Evolutionary conservation across 2,329 filamentous ascomycete species (phyloP).

Genomic region (Chalaropsis thielavioides): DNA sequence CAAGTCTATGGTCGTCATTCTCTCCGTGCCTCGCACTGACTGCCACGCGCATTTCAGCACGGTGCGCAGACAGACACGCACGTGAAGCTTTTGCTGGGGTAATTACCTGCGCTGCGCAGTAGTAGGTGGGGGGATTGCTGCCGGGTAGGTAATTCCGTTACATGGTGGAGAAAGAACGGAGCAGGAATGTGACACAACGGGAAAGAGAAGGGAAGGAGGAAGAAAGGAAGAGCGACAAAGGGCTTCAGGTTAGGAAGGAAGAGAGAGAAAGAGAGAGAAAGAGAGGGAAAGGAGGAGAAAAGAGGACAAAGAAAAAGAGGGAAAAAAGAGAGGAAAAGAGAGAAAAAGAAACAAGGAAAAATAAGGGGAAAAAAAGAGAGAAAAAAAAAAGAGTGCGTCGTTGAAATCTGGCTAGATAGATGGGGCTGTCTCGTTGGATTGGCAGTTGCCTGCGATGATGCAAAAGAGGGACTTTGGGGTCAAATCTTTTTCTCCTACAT

Average conservation of each 20-base stretch:
- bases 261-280: neutral
- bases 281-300: neutral
- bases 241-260: neutral
- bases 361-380: neutral
- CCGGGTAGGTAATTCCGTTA: neutral
- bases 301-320: slow-evolving; percentile 7
- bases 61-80: neutral
- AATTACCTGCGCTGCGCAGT: neutral
- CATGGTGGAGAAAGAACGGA: neutral
- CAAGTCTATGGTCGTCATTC: neutral
- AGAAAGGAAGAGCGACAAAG: neutral
- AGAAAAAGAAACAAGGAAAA: neutral
- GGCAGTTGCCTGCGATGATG: too few relatives aligned
- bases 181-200: neutral
- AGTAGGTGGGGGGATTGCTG: too few relatives aligned
- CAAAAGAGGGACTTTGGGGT: too few relatives aligned
- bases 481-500: too few relatives aligned
- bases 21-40: neutral
- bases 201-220: neutral
- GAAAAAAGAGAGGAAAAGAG: neutral
- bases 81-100: neutral
- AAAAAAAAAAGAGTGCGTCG: neutral
- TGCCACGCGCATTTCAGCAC: neutral
- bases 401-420: too few relatives aligned
- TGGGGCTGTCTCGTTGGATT: too few relatives aligned